Evolutionary conservation across 148 eudicot genomes (phyloP), one percentile per base, ranked within the genome.

Genomic region (Silene uniflora): DNA sequence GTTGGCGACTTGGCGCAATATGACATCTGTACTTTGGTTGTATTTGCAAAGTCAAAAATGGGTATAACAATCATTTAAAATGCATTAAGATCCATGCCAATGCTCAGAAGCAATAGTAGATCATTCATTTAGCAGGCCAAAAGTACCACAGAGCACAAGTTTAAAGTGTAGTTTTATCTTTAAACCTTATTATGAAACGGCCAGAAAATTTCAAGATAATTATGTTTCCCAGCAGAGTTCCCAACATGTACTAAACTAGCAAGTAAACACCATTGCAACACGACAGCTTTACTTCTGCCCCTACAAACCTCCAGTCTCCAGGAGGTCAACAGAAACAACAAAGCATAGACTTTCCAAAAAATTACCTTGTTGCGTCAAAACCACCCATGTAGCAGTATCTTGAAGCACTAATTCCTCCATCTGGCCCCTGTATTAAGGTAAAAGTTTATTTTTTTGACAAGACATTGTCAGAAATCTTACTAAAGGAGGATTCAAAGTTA

Each of bases 291-390:
- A 24, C 56, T 4, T 54, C 52, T 9, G 29, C 18, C 3, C n/a
- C 39, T 64, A 54, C 52, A 29, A 32, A 39, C 44, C 44, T 39
- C 44, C 44, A 39, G 44, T 8, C 39, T 32, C 16, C 49, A 55
- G 39, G 0, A 42, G 19, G 35, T 59, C 22, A 73, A 67, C 67
- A 44, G 73, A 35, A 74, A 60, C 64, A 12, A 49, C 42, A 56
- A 67, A 18, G 10, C 52, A 47, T 44, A 22, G 61, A 46, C 12
- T 10, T 58, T 13, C 24, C 24, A n/a, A 4, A 55, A 2, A 61
- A 12, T 80, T 75, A 94, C 97, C 98, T 94, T 80, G 98, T 94
- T 63, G 97, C 97, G 81, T 94, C 98, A 89, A 94, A 94, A 73
- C 98, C 98, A 69, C 98, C 98, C 83, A 94, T 81, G 73, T 91